A percentile compares a stretch with the other conserved stretches of the same genome.
phyloP scores from a whole-genome alignment of 140 eudicot genomes.

The Bidens hawaiensis region DNA sequence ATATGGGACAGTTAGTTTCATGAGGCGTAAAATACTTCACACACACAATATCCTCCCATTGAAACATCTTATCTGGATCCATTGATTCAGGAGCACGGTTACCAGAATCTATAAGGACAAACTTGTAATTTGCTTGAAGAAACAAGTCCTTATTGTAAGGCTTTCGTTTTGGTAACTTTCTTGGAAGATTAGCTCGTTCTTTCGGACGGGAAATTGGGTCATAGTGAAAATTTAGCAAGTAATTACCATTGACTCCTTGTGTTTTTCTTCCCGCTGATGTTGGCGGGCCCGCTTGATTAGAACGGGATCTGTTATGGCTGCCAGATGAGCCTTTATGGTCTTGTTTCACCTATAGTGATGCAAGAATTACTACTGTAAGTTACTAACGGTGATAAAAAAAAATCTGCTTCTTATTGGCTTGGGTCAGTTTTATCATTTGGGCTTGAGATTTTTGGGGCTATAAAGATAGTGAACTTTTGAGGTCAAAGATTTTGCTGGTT shows the following conservation, averaged over 20 bases:
- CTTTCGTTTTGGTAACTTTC: slow-evolving; percentile 54
- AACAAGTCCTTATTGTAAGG: slow-evolving; percentile 93
- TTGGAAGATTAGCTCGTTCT: slow-evolving; percentile 52
- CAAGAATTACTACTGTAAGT: not conserved
- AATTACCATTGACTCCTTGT: slow-evolving; percentile 67
- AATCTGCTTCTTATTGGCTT: not conserved
- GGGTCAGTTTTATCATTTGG: not conserved
- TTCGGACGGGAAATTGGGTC: slow-evolving; percentile 78
- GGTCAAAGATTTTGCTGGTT: too few relatives aligned
- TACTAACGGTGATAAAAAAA: not conserved
- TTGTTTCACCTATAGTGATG: slow-evolving; percentile 51
- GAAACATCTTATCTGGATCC: slow-evolving; percentile 88
- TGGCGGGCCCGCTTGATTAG: slow-evolving; percentile 34
- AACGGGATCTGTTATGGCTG: slow-evolving; percentile 30
- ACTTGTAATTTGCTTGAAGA: slow-evolving; percentile 91
- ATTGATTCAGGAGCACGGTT: slow-evolving; percentile 49
- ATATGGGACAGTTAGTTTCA: slow-evolving; percentile 85
- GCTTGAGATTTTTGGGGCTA: not conserved
- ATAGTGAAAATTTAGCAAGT: slow-evolving; percentile 92
- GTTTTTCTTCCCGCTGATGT: slow-evolving; percentile 54
- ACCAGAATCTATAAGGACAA: slow-evolving; percentile 75
- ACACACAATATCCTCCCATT: slow-evolving; percentile 92
- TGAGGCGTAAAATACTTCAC: slow-evolving; percentile 65
- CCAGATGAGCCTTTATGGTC: slow-evolving; percentile 35
- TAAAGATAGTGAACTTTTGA: too few relatives aligned